Evolutionary conservation across 305 asterid genomes (phyloP), one percentile per base, ranked within the genome.

Genomic region (Lippia alba): DNA sequence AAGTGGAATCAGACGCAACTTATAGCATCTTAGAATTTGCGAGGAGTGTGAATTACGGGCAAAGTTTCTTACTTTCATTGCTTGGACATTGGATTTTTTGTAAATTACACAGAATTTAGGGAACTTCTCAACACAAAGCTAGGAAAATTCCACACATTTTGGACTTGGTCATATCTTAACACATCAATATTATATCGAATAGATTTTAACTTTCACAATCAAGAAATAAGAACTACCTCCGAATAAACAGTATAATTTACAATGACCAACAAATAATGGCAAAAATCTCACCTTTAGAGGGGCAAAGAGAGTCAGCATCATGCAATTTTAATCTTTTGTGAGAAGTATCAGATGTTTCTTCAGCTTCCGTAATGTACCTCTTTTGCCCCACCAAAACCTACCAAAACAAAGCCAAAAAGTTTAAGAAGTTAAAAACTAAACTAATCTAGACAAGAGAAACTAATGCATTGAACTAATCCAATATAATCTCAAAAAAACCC

Each of bases 271-370:
- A 62, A 24, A 65, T 56, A 57, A 53, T 61, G 36, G 36, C 6
- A 36, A 18, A 59, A 46, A 10, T 59, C 68, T 63, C 56, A 87
- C 96, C 87, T 83, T 86, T 79, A 32, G 74, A 69, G 39, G 71
- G 80, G 59, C 79, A 56, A 40, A 74, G 83, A 11, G 88, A 78
- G 67, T 78, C 81, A 79, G 80, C 78, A 75, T 83, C 85, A 70
- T 81, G 61, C 83, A 74, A 58, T 84, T 84, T 88, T 77, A 76
- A 69, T 71, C 85, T 80, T 77, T 81, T 88, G 34, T 73, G 79
- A 30, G 77, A 64, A 66, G 68, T 72, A 56, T 81, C 87, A 24
- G 74, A 60, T 70, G 68, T 82, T 80, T 74, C 92, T 69, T 79
- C 92, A 75, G 50, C 66, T 48, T 74, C 84, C 33, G 44, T 63